Base-by-base conservation (phyloP, 768 basidiomycete species). In the Pholiota conissans region DNA sequence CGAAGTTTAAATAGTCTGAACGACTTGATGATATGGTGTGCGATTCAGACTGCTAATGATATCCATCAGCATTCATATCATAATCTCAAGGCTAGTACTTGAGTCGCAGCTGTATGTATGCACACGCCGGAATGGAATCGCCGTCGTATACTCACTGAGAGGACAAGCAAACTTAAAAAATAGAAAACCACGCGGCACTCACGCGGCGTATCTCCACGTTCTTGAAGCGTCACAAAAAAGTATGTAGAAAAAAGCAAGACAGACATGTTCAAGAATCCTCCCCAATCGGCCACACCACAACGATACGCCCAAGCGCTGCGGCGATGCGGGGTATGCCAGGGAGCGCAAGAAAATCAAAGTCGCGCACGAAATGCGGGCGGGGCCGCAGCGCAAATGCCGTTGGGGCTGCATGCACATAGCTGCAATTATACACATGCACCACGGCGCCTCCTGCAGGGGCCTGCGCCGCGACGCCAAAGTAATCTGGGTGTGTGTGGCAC, bases 401-500 rank as follows among this genome's bases (percentile, higher is more conserved):
- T 26, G 90, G 89, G 56, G 84, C 81, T 24, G 86, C 79, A 48
- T 89, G 80, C 16, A 84, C 70, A 68, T 85, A 89, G 51, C 79
- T 79, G 45, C 79, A 76, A 63, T 89, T 89, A 73, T 90, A 82
- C 39, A 93, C 77, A 64, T 90, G 82, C 35, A 93, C 76, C 28
- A 82, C 71, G 27, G 90, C 91, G 55, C 89, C 90, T 58, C 76
- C 82, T 32, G 71, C 69, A 9, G 84, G 76, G 3, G 81, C 81
- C 63, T 80, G 78, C 5, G 85, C 79, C 7, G 89, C 86, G 53
- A 92, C 84, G 35, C 87, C 91, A 71, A 93, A 93, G 64, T 86
- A 87, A 53, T 89, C 85, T 9, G 89, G 80, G 68, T 83, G 84
- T 14, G 89, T 87, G 22, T 80, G 84, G 62, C 87, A 91, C 91